phyloP scores from a whole-genome alignment of 78 protist genomes.

The Bodo saltans region DNA sequence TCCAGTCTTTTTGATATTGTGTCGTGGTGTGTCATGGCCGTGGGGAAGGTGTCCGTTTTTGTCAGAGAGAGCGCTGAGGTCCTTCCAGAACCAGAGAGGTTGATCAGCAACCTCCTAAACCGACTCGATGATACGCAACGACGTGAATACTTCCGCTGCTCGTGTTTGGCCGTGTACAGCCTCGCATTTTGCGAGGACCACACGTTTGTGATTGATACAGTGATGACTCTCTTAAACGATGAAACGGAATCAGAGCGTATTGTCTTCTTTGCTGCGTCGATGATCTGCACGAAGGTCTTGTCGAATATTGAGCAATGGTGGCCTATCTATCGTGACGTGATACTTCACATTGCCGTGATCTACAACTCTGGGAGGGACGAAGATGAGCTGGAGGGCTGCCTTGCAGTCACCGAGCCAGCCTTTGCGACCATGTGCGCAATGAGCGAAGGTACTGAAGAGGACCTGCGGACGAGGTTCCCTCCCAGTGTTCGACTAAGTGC shows the following conservation, averaged over 20 bases:
- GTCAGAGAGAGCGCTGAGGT: too few species aligned
- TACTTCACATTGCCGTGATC: not conserved
- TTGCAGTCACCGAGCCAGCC: not conserved
- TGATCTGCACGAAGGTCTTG: not conserved
- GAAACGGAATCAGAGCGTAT: not conserved
- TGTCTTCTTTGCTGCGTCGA: not conserved
- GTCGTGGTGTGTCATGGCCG: not conserved
- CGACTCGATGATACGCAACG: not conserved
- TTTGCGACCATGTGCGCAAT: not conserved
- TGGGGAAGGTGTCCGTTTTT: too few species aligned
- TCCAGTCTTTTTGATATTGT: not conserved
- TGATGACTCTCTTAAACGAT: not conserved
- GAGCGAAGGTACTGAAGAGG: too few species aligned
- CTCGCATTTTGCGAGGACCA: not conserved
- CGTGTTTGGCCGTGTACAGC: not conserved
- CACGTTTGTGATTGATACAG: not conserved
- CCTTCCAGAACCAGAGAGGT: too few species aligned
- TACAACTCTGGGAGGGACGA: not conserved
- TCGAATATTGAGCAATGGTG: too few species aligned
- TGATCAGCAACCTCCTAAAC: not conserved
- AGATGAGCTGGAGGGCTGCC: not conserved
- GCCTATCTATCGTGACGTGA: not conserved
- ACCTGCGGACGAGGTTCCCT: not conserved
- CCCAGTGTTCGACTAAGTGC: not conserved
- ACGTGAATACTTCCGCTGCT: not conserved